phyloP scores from a whole-genome alignment of 1,139 yeast genomes.

The Yamadazyma sp. region DNA sequence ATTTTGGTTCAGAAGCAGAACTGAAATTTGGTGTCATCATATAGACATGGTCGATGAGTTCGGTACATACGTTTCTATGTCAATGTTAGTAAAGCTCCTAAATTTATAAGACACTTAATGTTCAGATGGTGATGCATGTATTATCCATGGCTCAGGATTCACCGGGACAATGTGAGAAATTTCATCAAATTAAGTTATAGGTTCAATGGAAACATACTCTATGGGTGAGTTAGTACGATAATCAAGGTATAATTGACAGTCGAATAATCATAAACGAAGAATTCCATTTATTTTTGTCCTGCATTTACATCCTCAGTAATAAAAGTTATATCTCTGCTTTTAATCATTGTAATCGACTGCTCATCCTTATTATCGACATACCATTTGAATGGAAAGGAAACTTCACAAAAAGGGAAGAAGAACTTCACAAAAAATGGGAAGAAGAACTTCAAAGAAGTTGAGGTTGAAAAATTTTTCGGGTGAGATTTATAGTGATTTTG shows the following conservation, averaged over 20 bases:
- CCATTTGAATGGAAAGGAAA: constrained; percentile 3
- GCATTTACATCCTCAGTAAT: constrained; percentile 64
- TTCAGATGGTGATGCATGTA: constrained; percentile 95
- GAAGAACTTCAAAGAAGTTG: background rate
- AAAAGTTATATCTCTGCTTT: constrained; percentile 16
- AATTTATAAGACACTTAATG: constrained; percentile 8
- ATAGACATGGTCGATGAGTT: constrained; percentile 12
- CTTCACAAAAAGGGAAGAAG: too few relatives aligned
- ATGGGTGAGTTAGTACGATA: constrained; percentile 12
- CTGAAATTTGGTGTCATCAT: constrained; percentile 72
- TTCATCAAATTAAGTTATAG: constrained; percentile 32
- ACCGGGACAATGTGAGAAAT: constrained; percentile 52
- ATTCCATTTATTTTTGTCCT: constrained; percentile 62
- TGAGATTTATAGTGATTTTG: background rate
- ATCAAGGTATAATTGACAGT: background rate
- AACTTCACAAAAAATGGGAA: too few relatives aligned
- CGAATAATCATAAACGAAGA: constrained; percentile 59
- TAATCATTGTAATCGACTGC: constrained; percentile 11
- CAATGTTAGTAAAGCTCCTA: constrained; percentile 10
- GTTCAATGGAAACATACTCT: constrained; percentile 12
- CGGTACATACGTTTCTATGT: constrained; percentile 9
- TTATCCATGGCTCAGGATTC: constrained; percentile 66
- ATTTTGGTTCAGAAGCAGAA: constrained; percentile 85
- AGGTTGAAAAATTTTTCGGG: constrained; percentile 3
- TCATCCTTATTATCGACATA: constrained; percentile 5